Evolutionary conservation across 192 early-diverging fungal genomes (phyloP).

Genomic region (Backusella circina): DNA sequence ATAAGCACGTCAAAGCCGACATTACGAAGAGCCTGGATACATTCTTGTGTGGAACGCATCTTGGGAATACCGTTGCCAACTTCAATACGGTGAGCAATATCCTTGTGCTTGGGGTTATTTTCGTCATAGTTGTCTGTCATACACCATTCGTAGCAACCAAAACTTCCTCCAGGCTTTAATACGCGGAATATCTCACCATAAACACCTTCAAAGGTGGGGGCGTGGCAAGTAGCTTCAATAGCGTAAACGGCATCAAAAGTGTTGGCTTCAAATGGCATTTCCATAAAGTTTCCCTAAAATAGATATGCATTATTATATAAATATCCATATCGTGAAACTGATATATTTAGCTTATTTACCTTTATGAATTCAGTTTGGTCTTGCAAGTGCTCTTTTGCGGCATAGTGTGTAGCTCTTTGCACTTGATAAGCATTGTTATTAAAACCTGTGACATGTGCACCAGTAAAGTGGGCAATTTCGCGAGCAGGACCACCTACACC

Average conservation of each 20-base stretch:
- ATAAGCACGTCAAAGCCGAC: constrained; percentile 83
- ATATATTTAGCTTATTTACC: constrained; percentile 14
- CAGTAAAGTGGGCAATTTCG: constrained; percentile 88
- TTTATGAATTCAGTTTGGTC: constrained; percentile 47
- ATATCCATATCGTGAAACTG: not conserved
- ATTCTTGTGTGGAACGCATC: constrained; percentile 71
- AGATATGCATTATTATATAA: not conserved
- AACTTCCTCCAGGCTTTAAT: constrained; percentile 87
- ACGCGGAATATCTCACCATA: constrained; percentile 90
- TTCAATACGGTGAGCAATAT: constrained; percentile 83
- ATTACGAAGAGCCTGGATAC: constrained; percentile 72
- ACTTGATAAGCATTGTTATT: constrained; percentile 98
- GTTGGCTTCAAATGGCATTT: constrained; percentile 82
- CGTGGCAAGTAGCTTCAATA: constrained; percentile 94
- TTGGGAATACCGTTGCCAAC: constrained; percentile 88
- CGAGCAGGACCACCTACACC: constrained; percentile 94
- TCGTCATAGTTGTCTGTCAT: constrained; percentile 87
- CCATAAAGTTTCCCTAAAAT: constrained; percentile 83
- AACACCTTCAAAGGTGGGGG: constrained; percentile 77
- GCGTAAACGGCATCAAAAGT: constrained; percentile 89
- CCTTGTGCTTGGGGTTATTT: constrained; percentile 63
- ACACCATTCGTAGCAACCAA: constrained; percentile 96
- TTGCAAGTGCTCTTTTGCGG: constrained; percentile 61
- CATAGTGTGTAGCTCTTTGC: constrained; percentile 69
- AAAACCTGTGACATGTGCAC: constrained; percentile 82